phyloP scores from a whole-genome alignment of 306 rosid genomes.

The Bauhinia variegata region DNA sequence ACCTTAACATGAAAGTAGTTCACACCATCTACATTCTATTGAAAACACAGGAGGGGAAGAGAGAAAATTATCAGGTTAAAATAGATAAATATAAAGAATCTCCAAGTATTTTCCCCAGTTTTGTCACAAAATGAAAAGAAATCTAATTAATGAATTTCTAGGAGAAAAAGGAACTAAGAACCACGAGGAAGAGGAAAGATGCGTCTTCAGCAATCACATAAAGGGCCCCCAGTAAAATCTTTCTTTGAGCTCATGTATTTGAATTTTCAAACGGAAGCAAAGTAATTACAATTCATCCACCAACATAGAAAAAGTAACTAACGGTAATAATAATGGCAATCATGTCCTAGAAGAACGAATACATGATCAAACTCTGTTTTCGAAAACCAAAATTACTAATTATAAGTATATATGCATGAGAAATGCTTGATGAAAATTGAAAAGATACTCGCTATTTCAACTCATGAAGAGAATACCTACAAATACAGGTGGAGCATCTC shows the following conservation, averaged over 20 bases:
- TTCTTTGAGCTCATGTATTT: neutral
- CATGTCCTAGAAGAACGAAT: neutral
- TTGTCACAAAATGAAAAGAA: slow-evolving; percentile 15
- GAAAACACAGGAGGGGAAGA: neutral
- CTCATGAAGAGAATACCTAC: slow-evolving; percentile 62
- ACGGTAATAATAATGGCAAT: neutral
- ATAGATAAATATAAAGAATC: neutral
- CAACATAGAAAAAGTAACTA: neutral
- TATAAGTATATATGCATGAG: neutral
- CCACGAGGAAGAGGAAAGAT: neutral
- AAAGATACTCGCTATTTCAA: slow-evolving; percentile 5
- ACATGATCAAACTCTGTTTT: neutral
- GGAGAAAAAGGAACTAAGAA: neutral
- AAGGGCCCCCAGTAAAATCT: neutral
- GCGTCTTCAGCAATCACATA: neutral
- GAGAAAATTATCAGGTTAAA: slow-evolving; percentile 15
- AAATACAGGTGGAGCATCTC: slow-evolving; percentile 95
- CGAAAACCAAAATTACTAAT: neutral
- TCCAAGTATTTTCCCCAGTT: neutral
- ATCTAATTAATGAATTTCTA: neutral
- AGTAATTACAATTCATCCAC: neutral
- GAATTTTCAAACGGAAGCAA: neutral
- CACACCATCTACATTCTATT: slow-evolving; percentile 86
- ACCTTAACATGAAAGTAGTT: slow-evolving; percentile 92
- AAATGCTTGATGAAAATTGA: neutral